phyloP scores from a whole-genome alignment of 495 filamentous ascomycete genomes.

The Trichoderma gamsii region DNA sequence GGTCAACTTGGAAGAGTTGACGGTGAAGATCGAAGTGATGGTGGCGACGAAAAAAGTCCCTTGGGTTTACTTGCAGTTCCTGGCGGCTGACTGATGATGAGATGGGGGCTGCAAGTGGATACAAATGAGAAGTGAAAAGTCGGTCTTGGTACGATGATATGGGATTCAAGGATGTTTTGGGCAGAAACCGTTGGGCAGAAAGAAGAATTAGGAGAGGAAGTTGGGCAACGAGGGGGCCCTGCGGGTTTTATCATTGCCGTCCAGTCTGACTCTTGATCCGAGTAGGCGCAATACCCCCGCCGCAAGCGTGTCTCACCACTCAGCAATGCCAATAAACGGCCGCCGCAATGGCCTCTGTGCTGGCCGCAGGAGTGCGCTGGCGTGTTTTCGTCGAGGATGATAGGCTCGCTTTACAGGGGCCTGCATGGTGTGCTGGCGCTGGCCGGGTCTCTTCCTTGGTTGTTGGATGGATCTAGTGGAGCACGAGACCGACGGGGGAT shows the following conservation, averaged over 20 bases:
- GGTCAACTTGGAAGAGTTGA: slow-evolving; percentile 15
- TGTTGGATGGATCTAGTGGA: slow-evolving; percentile 5
- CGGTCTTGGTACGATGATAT: slow-evolving; percentile 14
- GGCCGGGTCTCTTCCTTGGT: slow-evolving; percentile 10
- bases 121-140: slow-evolving; percentile 15
- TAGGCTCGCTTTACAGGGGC: slow-evolving; percentile 15
- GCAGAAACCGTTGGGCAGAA: slow-evolving; percentile 46
- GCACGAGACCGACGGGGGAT: not conserved
- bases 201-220: slow-evolving; percentile 35
- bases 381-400: not conserved
- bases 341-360: slow-evolving; percentile 17
- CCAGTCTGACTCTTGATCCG: slow-evolving; percentile 15
- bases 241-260: slow-evolving; percentile 42
- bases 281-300: slow-evolving; percentile 8
- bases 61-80: slow-evolving; percentile 19
- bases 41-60: slow-evolving; percentile 24
- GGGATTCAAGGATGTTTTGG: slow-evolving; percentile 25
- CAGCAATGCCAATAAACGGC: slow-evolving; percentile 7
- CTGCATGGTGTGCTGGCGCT: slow-evolving; percentile 13
- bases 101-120: slow-evolving; percentile 13
- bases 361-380: slow-evolving; percentile 18
- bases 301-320: slow-evolving; percentile 10
- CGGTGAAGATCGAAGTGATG: slow-evolving; percentile 17
- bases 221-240: slow-evolving; percentile 45
- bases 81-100: slow-evolving; percentile 7